Percentiles rank a stretch among this genome's conserved stretches.
Conservation (phyloP, 495 filamentous ascomycete genomes). For the Evernia prunastri region DNA sequence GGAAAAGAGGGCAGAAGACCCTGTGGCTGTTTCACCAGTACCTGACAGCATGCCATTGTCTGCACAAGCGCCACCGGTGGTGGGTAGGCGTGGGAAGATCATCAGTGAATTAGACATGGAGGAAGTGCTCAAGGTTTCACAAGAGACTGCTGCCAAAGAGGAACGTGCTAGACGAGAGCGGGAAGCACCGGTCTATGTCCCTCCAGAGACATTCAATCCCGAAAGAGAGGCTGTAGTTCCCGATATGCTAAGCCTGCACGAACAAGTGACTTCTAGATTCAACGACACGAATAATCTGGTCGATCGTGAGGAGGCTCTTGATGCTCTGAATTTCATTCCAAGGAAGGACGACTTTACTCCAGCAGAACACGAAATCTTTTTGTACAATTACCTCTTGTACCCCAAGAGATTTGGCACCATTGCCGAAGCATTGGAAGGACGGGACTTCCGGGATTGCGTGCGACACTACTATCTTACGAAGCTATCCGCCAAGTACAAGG, state of each 20-base stretch:
- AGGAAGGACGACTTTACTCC: slow-evolving; percentile 76
- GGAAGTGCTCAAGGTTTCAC: slow-evolving; percentile 67
- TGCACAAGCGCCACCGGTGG: slow-evolving; percentile 35
- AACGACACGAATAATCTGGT: slow-evolving; percentile 68
- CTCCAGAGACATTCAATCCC: slow-evolving; percentile 48
- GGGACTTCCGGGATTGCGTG: slow-evolving; percentile 81
- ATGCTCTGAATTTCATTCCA: slow-evolving; percentile 65
- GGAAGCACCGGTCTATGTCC: slow-evolving; percentile 55
- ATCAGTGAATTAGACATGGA: slow-evolving; percentile 73
- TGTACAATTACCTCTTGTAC: slow-evolving; percentile 66
- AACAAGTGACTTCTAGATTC: slow-evolving; percentile 48
- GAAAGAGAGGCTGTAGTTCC: slow-evolving; percentile 83
- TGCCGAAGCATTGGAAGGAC: slow-evolving; percentile 60
- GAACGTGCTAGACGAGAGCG: slow-evolving; percentile 62
- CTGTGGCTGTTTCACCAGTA: slow-evolving; percentile 43
- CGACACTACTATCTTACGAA: slow-evolving; percentile 96
- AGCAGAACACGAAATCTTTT: slow-evolving; percentile 71
- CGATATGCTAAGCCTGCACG: slow-evolving; percentile 57
- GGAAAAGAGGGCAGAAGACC: slow-evolving; percentile 50
- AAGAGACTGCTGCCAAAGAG: slow-evolving; percentile 62
- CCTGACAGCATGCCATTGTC: slow-evolving; percentile 38
- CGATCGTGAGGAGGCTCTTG: slow-evolving; percentile 57
- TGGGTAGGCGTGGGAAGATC: slow-evolving; percentile 50
- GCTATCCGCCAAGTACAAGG: slow-evolving; percentile 74
- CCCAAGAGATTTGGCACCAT: slow-evolving; percentile 95